These are phyloP conservation scores for Cladosporium sphaerospermum DNA, from an alignment of 2,329 filamentous ascomycete genomes.

Conservation along the genomic window DNA sequence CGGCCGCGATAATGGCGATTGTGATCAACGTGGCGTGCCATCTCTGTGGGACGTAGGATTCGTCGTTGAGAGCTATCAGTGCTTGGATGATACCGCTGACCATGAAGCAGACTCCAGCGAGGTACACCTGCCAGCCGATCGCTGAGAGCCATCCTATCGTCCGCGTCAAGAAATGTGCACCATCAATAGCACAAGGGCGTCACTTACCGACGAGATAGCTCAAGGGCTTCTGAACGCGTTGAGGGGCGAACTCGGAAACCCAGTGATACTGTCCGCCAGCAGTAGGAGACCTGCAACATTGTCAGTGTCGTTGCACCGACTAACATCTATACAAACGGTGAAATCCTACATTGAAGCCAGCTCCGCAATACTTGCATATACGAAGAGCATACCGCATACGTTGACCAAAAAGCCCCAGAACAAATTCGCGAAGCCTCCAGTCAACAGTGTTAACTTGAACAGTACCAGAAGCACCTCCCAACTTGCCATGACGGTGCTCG, in stretches of 20 bases:
- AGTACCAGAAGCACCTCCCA: conserved; percentile 11
- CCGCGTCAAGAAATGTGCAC: neutral
- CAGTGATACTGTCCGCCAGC: conserved; percentile 29
- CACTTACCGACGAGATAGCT: conserved; percentile 34
- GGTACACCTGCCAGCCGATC: conserved; percentile 34
- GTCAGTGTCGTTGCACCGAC: neutral
- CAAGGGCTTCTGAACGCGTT: conserved; percentile 36
- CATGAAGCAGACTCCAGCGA: conserved; percentile 39
- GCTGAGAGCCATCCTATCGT: conserved; percentile 37
- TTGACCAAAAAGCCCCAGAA: conserved; percentile 16
- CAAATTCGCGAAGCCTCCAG: conserved; percentile 7
- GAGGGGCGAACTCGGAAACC: conserved; percentile 38
- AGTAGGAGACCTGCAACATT: conserved; percentile 5
- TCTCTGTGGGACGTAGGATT: conserved; percentile 31
- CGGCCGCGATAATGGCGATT: conserved; percentile 32
- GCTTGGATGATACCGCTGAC: conserved; percentile 42
- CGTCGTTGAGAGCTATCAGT: conserved; percentile 39
- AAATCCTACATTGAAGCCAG: conserved; percentile 8
- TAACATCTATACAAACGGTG: no score
- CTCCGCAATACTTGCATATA: conserved; percentile 11
- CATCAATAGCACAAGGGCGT: neutral
- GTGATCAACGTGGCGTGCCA: conserved; percentile 47
- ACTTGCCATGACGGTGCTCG: conserved; percentile 8
- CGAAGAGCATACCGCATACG: conserved; percentile 11
- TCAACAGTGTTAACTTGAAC: conserved; percentile 6